These are phyloP conservation scores for Heracleum sosnowskyi DNA, from an alignment of 129 eudicot species.

Conservation along the genomic window DNA sequence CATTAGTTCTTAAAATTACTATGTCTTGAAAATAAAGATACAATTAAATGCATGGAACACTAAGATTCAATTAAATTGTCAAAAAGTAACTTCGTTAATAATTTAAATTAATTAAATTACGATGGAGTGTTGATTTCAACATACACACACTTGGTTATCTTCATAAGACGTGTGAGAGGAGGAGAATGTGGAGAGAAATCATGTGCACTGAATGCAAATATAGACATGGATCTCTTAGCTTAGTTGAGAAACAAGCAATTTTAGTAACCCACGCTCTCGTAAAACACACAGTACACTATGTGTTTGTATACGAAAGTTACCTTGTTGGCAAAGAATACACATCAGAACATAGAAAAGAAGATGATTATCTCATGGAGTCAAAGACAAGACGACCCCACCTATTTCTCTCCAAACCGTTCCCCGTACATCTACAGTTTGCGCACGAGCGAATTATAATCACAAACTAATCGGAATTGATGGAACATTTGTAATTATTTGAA, in stretches of 20 bases:
- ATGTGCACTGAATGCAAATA: constrained; percentile 4
- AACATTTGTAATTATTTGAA: no score
- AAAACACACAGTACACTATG: not conserved
- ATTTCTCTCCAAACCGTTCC: constrained; percentile 55
- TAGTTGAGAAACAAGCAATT: not conserved
- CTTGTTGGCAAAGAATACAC: not conserved
- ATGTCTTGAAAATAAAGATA: no score
- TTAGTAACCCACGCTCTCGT: not conserved
- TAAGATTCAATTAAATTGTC: no score
- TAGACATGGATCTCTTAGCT: not conserved
- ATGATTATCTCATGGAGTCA: constrained; percentile 33
- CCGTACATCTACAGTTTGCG: not conserved
- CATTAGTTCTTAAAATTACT: no score
- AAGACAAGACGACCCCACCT: constrained; percentile 32
- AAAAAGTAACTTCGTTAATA: no score
- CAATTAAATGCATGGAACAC: no score
- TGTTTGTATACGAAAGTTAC: not conserved
- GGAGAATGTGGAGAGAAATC: not conserved
- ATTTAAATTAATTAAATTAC: no score
- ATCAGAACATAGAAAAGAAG: not conserved
- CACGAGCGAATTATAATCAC: no score
- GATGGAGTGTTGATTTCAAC: no score
- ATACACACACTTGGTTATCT: no score
- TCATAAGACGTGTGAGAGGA: not conserved
- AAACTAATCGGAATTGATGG: no score